Evolutionary conservation across 2,329 filamentous ascomycete genomes (phyloP).

Genomic region (Calonectria montana): DNA sequence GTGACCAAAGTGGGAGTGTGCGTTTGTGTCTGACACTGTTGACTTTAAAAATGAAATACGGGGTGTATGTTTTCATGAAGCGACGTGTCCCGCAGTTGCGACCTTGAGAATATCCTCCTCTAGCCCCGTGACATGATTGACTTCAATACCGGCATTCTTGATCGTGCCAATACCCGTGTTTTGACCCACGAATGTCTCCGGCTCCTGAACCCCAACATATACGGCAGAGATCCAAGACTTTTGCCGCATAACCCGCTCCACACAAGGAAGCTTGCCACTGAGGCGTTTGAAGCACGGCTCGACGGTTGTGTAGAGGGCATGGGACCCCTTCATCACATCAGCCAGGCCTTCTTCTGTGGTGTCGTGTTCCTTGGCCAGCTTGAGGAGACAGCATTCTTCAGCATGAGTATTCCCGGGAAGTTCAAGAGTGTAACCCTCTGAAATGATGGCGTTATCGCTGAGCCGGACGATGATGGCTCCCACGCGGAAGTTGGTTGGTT

Average conservation of each 20-base stretch:
- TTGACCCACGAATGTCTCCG: conserved; percentile 86
- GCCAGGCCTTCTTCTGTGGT: conserved; percentile 67
- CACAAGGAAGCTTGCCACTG: conserved; percentile 81
- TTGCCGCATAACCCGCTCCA: conserved; percentile 79
- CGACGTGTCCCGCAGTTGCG: conserved; percentile 82
- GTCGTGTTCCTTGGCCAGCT: conserved; percentile 66
- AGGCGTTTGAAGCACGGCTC: conserved; percentile 83
- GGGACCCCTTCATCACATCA: conserved; percentile 44
- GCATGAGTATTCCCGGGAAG: conserved; percentile 94
- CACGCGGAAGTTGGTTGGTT: conserved; percentile 92
- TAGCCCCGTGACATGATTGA: conserved; percentile 78
- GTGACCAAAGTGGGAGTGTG: no score
- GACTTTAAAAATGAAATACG: not conserved
- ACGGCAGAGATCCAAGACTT: conserved; percentile 76
- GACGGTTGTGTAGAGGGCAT: conserved; percentile 88
- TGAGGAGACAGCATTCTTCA: conserved; percentile 90
- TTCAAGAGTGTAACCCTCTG: conserved; percentile 92
- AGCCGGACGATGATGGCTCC: conserved; percentile 85
- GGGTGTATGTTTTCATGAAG: conserved; percentile 19
- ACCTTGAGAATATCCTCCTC: conserved; percentile 85
- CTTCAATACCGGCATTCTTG: conserved; percentile 77
- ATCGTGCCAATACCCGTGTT: conserved; percentile 81
- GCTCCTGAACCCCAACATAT: conserved; percentile 89
- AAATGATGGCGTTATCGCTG: conserved; percentile 69
- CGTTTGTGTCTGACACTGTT: not conserved